Conservation (phyloP, 345 rosid species). For the Hirschfeldia incana region DNA sequence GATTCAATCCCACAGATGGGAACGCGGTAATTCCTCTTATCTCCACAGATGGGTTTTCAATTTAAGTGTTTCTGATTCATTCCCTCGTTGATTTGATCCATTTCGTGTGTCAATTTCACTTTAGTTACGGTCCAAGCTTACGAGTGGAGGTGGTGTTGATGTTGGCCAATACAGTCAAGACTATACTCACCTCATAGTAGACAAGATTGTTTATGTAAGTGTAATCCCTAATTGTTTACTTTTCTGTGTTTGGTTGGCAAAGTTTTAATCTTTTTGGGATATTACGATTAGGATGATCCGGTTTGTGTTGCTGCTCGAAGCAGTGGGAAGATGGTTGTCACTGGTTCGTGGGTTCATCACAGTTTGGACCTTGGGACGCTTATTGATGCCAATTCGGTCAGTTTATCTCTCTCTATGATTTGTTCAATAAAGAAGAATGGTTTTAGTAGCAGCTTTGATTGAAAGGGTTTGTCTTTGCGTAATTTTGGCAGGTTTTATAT, state of each 20-base stretch:
- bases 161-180: slow-evolving; percentile 44
- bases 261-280: not conserved
- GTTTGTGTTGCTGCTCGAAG: slow-evolving; percentile 67
- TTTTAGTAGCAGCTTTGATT: too few relatives aligned
- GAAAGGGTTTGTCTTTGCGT: not conserved
- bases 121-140: slow-evolving; percentile 72
- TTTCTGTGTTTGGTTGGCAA: not conserved
- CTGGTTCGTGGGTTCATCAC: slow-evolving; percentile 84
- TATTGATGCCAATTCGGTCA: slow-evolving; percentile 67
- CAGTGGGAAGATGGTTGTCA: slow-evolving; percentile 73
- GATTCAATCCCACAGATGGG: slow-evolving; percentile 53
- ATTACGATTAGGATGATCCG: slow-evolving; percentile 68
- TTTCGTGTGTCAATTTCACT: not conserved
- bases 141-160: slow-evolving; percentile 71
- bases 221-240: not conserved
- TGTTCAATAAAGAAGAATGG: not conserved
- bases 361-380: slow-evolving; percentile 69
- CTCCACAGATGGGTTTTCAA: not conserved
- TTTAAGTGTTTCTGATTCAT: slow-evolving; percentile 4
- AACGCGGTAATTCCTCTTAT: slow-evolving; percentile 38
- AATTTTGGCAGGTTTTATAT: slow-evolving; percentile 61
- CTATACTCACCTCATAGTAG: slow-evolving; percentile 76
- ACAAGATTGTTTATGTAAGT: slow-evolving; percentile 65
- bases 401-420: slow-evolving; percentile 34
- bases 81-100: not conserved